Conservation (phyloP, 306 rosid species). For the Boehmeria nivea region DNA sequence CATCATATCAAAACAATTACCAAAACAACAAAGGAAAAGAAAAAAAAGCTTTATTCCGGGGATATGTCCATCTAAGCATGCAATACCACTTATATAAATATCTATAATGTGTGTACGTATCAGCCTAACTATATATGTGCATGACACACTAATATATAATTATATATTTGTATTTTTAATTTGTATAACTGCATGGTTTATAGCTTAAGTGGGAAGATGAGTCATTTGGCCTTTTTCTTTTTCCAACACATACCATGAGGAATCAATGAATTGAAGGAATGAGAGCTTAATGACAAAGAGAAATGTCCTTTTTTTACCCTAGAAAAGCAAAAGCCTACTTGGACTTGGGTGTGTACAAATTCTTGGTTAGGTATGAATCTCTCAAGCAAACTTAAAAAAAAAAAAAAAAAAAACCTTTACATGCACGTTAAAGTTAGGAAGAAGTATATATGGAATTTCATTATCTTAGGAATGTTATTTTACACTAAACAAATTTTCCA, state of each 20-base stretch:
- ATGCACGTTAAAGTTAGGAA: not conserved
- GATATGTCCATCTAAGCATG: too few species aligned
- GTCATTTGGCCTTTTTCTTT: not conserved
- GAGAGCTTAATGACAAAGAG: conserved; percentile 3
- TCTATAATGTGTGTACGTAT: too few species aligned
- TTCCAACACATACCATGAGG: not conserved
- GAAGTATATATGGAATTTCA: not conserved
- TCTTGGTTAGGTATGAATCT: not conserved
- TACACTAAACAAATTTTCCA: not conserved
- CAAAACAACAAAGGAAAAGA: too few species aligned
- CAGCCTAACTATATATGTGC: too few species aligned
- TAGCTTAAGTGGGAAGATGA: not conserved
- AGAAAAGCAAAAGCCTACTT: not conserved
- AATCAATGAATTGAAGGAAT: not conserved
- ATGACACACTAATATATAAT: too few species aligned
- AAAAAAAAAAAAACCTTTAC: too few species aligned
- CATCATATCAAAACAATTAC: too few species aligned
- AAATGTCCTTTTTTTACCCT: not conserved
- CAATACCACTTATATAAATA: too few species aligned
- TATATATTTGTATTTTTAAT: too few species aligned
- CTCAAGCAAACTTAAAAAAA: not conserved
- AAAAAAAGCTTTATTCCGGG: too few species aligned
- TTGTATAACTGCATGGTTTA: too few species aligned
- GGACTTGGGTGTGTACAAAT: not conserved
- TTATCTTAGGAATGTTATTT: too few species aligned